Conservation (phyloP, 139 green algal genomes). For the Ostreobium quekettii region DNA sequence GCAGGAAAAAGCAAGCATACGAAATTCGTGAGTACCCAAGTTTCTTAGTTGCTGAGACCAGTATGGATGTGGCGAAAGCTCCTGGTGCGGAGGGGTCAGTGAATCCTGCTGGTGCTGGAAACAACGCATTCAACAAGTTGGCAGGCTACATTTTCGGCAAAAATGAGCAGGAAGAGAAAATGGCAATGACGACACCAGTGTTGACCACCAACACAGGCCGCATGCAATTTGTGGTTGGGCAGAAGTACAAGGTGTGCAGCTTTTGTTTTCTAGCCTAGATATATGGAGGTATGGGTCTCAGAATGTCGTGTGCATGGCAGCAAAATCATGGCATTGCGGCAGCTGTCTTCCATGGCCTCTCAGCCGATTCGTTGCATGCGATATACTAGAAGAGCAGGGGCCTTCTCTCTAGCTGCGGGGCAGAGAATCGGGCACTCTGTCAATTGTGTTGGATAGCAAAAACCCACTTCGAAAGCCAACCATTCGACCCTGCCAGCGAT, state of each 20-base stretch:
- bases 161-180: slow-evolving; percentile 28
- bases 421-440: too few relatives aligned
- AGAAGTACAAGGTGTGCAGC: slow-evolving; percentile 31
- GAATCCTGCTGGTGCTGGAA: slow-evolving; percentile 19
- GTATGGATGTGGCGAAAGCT: slow-evolving; percentile 30
- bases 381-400: too few relatives aligned
- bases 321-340: too few relatives aligned
- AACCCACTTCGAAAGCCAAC: too few relatives aligned
- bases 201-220: slow-evolving; percentile 22
- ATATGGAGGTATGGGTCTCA: too few relatives aligned
- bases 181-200: slow-evolving; percentile 75
- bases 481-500: too few relatives aligned
- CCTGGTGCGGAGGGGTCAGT: not conserved
- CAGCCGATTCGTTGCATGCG: too few relatives aligned
- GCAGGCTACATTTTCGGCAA: slow-evolving; percentile 85
- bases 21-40: slow-evolving; percentile 61
- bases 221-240: slow-evolving; percentile 39
- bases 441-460: too few relatives aligned
- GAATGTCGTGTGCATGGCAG: too few relatives aligned
- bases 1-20: slow-evolving; percentile 47
- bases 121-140: slow-evolving; percentile 49
- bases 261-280: too few relatives aligned
- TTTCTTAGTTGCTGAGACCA: slow-evolving; percentile 56
- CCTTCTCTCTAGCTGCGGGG: too few relatives aligned
- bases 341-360: too few relatives aligned